phyloP scores from a whole-genome alignment of 2,329 filamentous ascomycete species.

The Gyromitra esculenta region DNA sequence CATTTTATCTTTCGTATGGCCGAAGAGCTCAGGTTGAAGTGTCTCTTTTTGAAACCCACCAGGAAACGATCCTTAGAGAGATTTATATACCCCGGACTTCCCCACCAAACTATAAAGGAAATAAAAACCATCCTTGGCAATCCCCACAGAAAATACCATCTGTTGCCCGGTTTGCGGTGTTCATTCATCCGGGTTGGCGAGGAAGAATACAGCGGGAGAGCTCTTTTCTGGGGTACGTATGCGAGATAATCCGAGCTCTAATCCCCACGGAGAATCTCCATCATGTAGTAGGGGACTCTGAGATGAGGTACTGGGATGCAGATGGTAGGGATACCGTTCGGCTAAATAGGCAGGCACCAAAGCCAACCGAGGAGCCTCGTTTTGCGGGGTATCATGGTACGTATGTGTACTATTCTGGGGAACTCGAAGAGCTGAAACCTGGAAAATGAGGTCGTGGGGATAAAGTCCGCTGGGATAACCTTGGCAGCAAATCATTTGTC shows the following conservation, averaged over 20 bases:
- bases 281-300: neutral
- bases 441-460: constrained; percentile 19
- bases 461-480: constrained; percentile 4
- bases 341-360: constrained; percentile 32
- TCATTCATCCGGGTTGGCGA: constrained; percentile 32
- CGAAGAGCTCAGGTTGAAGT: neutral
- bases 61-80: neutral
- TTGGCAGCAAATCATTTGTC: neutral
- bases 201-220: neutral
- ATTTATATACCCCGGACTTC: constrained; percentile 29
- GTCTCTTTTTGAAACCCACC: neutral
- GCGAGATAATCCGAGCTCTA: constrained; percentile 22
- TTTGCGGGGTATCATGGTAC: constrained; percentile 29
- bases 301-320: constrained; percentile 30
- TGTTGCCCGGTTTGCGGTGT: constrained; percentile 20
- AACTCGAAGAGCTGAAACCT: neutral
- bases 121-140: neutral
- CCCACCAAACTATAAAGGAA: neutral
- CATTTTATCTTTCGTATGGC: constrained; percentile 4
- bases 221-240: neutral
- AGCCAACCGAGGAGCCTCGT: constrained; percentile 17
- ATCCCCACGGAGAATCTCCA: constrained; percentile 18
- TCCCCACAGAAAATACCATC: constrained; percentile 11
- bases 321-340: constrained; percentile 1
- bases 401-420: constrained; percentile 15